Percentiles rank a stretch among this genome's conserved stretches.
These are phyloP conservation scores for Aureobasidium vineae DNA, from an alignment of 2,329 filamentous ascomycete species.

Conservation along the genomic window DNA sequence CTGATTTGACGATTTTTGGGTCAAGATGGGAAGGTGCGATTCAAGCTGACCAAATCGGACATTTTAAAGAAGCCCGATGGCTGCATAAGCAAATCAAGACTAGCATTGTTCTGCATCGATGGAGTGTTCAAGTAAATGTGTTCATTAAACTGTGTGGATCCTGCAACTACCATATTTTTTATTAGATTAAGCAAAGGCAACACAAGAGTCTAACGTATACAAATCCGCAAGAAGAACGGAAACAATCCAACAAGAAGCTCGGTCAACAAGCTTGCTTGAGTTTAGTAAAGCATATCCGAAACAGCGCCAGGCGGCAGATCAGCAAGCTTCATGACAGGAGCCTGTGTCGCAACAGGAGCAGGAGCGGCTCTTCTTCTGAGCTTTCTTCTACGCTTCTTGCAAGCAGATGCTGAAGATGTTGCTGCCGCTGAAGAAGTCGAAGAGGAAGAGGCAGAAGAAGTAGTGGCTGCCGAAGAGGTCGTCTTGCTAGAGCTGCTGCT, in stretches of 20 bases:
- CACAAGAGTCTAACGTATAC: not conserved
- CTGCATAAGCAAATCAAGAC: not conserved
- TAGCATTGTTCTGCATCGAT: not conserved
- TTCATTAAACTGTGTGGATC: too few relatives aligned
- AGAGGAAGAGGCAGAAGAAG: not conserved
- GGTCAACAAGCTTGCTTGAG: not conserved
- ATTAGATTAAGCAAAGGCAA: not conserved
- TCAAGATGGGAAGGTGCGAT: not conserved
- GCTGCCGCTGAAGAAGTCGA: slow-evolving; percentile 4
- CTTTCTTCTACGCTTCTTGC: slow-evolving; percentile 20
- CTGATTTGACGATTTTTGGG: too few relatives aligned
- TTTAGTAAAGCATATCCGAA: slow-evolving; percentile 5
- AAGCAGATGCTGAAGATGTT: not conserved
- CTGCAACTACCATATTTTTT: not conserved
- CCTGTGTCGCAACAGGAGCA: not conserved
- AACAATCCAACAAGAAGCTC: not conserved
- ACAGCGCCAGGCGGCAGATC: slow-evolving; percentile 14
- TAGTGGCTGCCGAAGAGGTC: not conserved
- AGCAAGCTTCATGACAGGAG: slow-evolving; percentile 1
- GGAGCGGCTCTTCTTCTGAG: slow-evolving; percentile 9
- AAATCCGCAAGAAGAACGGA: not conserved
- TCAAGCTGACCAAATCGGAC: not conserved
- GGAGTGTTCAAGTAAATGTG: too few relatives aligned
- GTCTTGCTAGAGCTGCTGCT: not conserved
- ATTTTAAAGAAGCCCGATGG: not conserved